phyloP scores from a whole-genome alignment of 768 basidiomycete genomes.

The Podaxis pistillaris region DNA sequence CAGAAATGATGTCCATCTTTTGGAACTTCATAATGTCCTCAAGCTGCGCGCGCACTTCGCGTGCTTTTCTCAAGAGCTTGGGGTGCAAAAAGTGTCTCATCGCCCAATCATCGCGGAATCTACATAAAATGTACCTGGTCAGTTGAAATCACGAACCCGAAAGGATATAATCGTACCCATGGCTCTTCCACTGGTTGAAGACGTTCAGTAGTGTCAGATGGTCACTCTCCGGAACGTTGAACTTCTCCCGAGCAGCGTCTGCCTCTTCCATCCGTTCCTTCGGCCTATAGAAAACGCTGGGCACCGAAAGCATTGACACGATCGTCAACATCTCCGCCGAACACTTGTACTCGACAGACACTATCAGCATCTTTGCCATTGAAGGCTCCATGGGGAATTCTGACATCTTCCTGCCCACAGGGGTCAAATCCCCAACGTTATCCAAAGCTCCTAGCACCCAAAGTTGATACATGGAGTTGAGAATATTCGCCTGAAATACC shows the following conservation, averaged over 20 bases:
- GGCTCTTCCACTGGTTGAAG: conserved; percentile 97
- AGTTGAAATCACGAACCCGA: conserved; percentile 5
- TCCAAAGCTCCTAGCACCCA: conserved; percentile 98
- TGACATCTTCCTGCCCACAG: conserved; percentile 93
- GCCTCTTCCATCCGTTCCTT: conserved; percentile 98
- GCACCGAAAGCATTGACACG: conserved; percentile 98
- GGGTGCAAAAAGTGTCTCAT: conserved; percentile 96
- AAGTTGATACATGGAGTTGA: conserved; percentile 99
- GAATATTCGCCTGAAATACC: conserved; percentile 80
- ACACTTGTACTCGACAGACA: conserved; percentile 90
- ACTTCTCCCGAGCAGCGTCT: conserved; percentile 97
- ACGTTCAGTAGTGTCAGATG: conserved; percentile 95
- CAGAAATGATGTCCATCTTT: conserved; percentile 91
- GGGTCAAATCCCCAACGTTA: conserved; percentile 95
- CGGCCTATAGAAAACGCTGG: conserved; percentile 95
- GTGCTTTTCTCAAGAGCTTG: conserved; percentile 89
- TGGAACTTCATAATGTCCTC: conserved; percentile 99
- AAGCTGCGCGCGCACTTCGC: conserved; percentile 93
- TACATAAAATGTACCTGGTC: conserved; percentile 27
- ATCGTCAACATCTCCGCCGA: conserved; percentile 97
- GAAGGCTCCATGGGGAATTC: conserved; percentile 99
- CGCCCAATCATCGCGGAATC: conserved; percentile 92
- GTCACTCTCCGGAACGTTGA: conserved; percentile 97
- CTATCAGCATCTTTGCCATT: conserved; percentile 98
- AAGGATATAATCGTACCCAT: conserved; percentile 59